Conservation (phyloP, 371 early-diverging fungal genomes). For the Rhizopus delemar region DNA sequence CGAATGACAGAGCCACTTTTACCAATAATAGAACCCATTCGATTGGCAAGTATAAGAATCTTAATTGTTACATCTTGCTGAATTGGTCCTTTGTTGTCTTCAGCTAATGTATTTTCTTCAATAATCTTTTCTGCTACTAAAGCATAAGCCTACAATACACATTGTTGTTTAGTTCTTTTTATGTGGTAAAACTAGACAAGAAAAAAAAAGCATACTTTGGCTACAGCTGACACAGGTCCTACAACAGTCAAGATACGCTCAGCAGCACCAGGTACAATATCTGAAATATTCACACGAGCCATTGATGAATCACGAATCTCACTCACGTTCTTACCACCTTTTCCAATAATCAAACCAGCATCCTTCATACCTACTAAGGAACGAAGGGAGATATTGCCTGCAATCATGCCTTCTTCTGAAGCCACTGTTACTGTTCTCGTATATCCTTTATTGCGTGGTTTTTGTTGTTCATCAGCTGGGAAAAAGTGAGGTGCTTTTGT, state of each 20-base stretch:
- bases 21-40: constrained; percentile 92
- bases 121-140: constrained; percentile 71
- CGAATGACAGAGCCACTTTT: constrained; percentile 86
- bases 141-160: constrained; percentile 60
- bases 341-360: constrained; percentile 85
- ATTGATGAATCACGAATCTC: constrained; percentile 76
- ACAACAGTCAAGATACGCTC: constrained; percentile 77
- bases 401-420: constrained; percentile 17
- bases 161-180: background rate
- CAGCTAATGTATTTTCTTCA: constrained; percentile 48
- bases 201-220: constrained; percentile 53
- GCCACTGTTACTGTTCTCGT: constrained; percentile 9
- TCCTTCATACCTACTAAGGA: constrained; percentile 81
- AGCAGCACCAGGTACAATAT: constrained; percentile 70
- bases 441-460: constrained; percentile 2
- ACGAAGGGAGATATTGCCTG: constrained; percentile 51
- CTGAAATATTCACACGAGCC: constrained; percentile 79
- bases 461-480: constrained; percentile 25
- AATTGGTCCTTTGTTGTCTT: constrained; percentile 12
- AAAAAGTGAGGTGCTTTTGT: constrained; percentile 54
- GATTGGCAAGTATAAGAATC: constrained; percentile 70
- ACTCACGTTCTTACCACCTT: constrained; percentile 77
- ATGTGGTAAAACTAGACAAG: background rate
- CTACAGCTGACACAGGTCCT: constrained; percentile 73
- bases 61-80: constrained; percentile 60